Evolutionary conservation across 2,329 filamentous ascomycete species (phyloP), one percentile per base, ranked within the genome.

Genomic region (Neospermospora avenae): DNA sequence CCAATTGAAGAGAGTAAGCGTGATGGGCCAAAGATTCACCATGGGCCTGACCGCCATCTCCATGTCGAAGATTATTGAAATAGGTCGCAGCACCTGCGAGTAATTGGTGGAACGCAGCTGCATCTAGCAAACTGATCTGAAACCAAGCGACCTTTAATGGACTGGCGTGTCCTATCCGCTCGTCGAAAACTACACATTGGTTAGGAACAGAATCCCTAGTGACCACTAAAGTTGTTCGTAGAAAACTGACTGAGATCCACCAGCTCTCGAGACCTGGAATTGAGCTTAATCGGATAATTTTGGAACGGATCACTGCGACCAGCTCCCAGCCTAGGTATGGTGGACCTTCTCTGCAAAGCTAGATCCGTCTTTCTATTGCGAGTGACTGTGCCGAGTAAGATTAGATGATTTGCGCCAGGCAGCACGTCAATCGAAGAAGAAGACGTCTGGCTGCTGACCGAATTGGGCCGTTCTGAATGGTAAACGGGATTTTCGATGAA

Each of bases 41-140:
- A 22, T 24, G 22, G 1, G 18, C 48, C 13, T 35, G 18, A 4
- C 20, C 11, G 3, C 48, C 31, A 37, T 24, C 31, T 22, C 48
- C 31, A 14, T 37, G 8, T 14, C 28, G 31, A 51, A 51, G 48
- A 18, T 51, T 37, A 5, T 51, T 51, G 48, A 51, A 51, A 37
- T 51, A 51, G 4, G 28, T 51, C 31, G 48, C 48, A 4, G 48
- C 48, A 20, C 48, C 31, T 51, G 48, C 35, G 1, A 51, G 24
- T 18, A 51, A 37, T 37, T 51, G 48, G 48, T 51, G 48, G 31
- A 51, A 51, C 18, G 48, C n/a, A 35, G 48, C 48, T 24, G 48
- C 28, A 37, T 51, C 31, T 1, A 51, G 48, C 20, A 51, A 20
- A 18, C 28, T 10, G 13, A 51, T 51, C 22, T 51, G 31, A 34